Percentiles rank a stretch among this genome's conserved stretches.
These are phyloP conservation scores for Tardiomyces depauwii DNA, from an alignment of 1,139 yeast species.

Conservation along the genomic window DNA sequence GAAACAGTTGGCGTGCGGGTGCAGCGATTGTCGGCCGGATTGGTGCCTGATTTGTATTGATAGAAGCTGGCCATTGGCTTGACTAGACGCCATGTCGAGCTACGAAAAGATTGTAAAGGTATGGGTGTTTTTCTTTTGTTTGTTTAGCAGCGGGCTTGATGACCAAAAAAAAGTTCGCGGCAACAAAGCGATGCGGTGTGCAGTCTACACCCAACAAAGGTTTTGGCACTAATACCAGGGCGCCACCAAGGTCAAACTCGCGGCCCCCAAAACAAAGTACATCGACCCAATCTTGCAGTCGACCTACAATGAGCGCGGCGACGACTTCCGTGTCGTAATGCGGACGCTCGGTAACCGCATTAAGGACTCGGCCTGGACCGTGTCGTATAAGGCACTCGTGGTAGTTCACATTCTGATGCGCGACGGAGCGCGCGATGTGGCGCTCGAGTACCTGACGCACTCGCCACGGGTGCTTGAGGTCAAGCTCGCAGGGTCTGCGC, in stretches of 20 bases:
- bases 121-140: conserved; percentile 8
- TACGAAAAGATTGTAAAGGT: conserved; percentile 51
- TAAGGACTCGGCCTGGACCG: conserved; percentile 77
- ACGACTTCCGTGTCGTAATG: conserved; percentile 61
- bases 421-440: conserved; percentile 71
- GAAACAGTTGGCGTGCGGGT: too few relatives aligned
- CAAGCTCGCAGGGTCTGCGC: conserved; percentile 29
- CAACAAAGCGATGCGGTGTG: too few relatives aligned
- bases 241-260: conserved; percentile 68
- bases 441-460: conserved; percentile 52
- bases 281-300: conserved; percentile 85
- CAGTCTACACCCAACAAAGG: too few relatives aligned
- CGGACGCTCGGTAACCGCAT: conserved; percentile 47
- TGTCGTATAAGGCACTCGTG: conserved; percentile 69
- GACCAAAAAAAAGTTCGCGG: too few relatives aligned
- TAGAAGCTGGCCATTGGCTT: not conserved
- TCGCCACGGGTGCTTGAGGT: conserved; percentile 51
- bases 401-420: conserved; percentile 86
- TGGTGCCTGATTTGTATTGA: too few relatives aligned
- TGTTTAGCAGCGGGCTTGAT: too few relatives aligned
- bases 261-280: conserved; percentile 96
- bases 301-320: conserved; percentile 40
- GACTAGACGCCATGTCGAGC: not conserved
- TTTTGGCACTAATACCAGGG: conserved; percentile 33
- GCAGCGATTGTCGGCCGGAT: too few relatives aligned